Evolutionary conservation across 495 filamentous ascomycete genomes (phyloP).

Genomic region (Trichocladium uniseriatum): DNA sequence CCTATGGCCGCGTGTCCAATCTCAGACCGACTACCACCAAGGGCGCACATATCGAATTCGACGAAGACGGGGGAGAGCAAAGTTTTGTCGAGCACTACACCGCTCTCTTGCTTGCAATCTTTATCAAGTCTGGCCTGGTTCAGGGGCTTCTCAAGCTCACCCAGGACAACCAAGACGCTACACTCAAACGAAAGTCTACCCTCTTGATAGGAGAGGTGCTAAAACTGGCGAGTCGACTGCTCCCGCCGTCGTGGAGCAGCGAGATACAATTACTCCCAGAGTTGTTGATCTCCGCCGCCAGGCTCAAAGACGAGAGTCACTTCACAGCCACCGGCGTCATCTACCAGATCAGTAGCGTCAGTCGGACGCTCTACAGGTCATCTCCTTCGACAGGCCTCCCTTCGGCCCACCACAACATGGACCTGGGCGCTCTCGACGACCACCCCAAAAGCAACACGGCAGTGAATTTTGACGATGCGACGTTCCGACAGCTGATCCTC

Average conservation of each 20-base stretch:
- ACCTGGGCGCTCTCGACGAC: conserved; percentile 43
- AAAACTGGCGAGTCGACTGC: conserved; percentile 73
- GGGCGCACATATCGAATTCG: conserved; percentile 43
- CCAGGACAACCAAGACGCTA: conserved; percentile 61
- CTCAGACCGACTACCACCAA: conserved; percentile 49
- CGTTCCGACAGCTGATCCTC: conserved; percentile 74
- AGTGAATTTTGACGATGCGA: conserved; percentile 73
- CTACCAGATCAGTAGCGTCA: conserved; percentile 96
- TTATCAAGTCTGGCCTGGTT: conserved; percentile 75
- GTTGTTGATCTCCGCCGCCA: conserved; percentile 64
- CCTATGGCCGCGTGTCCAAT: conserved; percentile 85
- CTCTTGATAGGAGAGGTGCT: conserved; percentile 83
- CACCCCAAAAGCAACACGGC: conserved; percentile 62
- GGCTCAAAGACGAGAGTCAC: conserved; percentile 58
- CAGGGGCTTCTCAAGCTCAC: conserved; percentile 65
- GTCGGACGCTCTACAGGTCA: conserved; percentile 82
- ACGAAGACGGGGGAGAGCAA: conserved; percentile 59
- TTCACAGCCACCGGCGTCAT: conserved; percentile 77
- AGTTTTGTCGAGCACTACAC: conserved; percentile 91
- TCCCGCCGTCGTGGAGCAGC: conserved; percentile 70
- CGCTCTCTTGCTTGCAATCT: conserved; percentile 73
- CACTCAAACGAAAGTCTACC: conserved; percentile 78
- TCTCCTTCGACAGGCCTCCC: conserved; percentile 35
- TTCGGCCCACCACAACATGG: conserved; percentile 31
- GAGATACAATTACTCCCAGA: conserved; percentile 77